Conservation (phyloP, 371 early-diverging fungal genomes). For the Mucor indicus region DNA sequence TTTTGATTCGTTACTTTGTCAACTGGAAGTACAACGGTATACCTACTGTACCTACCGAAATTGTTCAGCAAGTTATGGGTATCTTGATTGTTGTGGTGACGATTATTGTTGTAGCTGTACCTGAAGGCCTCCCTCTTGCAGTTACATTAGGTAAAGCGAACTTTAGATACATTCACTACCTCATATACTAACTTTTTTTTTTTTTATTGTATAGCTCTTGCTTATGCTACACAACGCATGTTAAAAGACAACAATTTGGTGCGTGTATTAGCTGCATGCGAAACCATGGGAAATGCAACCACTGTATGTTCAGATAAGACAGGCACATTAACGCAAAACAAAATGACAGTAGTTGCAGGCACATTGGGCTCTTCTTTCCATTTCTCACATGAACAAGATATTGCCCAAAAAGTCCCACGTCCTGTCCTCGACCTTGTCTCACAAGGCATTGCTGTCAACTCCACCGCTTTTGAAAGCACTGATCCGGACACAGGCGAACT, state of each 20-base stretch:
- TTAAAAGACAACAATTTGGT: slow-evolving; percentile 90
- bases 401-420: slow-evolving; percentile 34
- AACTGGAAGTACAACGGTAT: slow-evolving; percentile 26
- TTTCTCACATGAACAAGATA: slow-evolving; percentile 34
- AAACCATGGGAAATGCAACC: slow-evolving; percentile 94
- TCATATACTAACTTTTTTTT: too few relatives aligned
- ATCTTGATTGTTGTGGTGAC: slow-evolving; percentile 73
- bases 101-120: slow-evolving; percentile 79
- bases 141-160: slow-evolving; percentile 56
- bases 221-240: slow-evolving; percentile 80
- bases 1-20: slow-evolving; percentile 64
- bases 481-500: slow-evolving; percentile 22
- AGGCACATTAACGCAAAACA: slow-evolving; percentile 87
- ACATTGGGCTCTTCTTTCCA: slow-evolving; percentile 51
- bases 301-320: slow-evolving; percentile 92
- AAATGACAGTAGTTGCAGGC: slow-evolving; percentile 85
- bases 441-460: slow-evolving; percentile 77
- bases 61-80: slow-evolving; percentile 52
- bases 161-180: neutral
- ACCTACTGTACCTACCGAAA: slow-evolving; percentile 29
- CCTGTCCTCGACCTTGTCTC: slow-evolving; percentile 42
- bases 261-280: slow-evolving; percentile 85
- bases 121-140: slow-evolving; percentile 78
- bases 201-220: slow-evolving; percentile 50
- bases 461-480: slow-evolving; percentile 65